Conservation (phyloP, 1,284 basidiomycete genomes). For the Flammula alnicola region DNA sequence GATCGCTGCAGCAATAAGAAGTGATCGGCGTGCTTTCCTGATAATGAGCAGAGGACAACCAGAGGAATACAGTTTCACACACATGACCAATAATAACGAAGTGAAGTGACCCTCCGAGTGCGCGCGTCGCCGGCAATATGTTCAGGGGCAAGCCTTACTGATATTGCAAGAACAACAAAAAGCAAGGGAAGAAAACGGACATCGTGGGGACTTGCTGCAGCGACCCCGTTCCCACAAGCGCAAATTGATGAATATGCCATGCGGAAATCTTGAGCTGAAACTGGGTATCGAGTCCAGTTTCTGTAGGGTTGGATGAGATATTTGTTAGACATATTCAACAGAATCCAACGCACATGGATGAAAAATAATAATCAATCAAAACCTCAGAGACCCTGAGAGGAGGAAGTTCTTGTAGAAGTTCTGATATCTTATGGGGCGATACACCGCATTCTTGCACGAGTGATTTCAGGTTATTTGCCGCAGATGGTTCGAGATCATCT, state of each 20-base stretch:
- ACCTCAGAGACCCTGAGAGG: constrained; percentile 74
- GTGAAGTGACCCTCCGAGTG: constrained; percentile 75
- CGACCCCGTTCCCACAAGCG: constrained; percentile 64
- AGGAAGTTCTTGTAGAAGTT: constrained; percentile 88
- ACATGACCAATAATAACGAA: constrained; percentile 96
- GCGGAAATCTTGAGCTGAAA: constrained; percentile 88
- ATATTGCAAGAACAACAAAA: constrained; percentile 92
- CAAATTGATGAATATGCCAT: constrained; percentile 81
- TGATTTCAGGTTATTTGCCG: constrained; percentile 79
- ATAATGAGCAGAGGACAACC: constrained; percentile 19
- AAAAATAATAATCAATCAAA: constrained; percentile 79
- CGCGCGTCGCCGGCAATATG: constrained; percentile 80
- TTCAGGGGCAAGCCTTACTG: constrained; percentile 86
- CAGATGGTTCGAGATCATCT: constrained; percentile 65
- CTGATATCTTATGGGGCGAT: constrained; percentile 84
- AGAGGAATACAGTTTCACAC: constrained; percentile 39
- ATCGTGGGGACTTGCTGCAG: constrained; percentile 74
- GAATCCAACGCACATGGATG: constrained; percentile 60
- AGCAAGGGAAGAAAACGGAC: constrained; percentile 89
- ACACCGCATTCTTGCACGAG: constrained; percentile 91
- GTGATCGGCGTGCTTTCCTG: constrained; percentile 76
- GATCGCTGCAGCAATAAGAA: constrained; percentile 88
- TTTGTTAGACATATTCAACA: constrained; percentile 7
- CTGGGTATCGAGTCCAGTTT: constrained; percentile 94
- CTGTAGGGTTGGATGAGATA: constrained; percentile 44